Evolutionary conservation across 805 yeast genomes (phyloP).

Genomic region (Kluyveromyces lactis): DNA sequence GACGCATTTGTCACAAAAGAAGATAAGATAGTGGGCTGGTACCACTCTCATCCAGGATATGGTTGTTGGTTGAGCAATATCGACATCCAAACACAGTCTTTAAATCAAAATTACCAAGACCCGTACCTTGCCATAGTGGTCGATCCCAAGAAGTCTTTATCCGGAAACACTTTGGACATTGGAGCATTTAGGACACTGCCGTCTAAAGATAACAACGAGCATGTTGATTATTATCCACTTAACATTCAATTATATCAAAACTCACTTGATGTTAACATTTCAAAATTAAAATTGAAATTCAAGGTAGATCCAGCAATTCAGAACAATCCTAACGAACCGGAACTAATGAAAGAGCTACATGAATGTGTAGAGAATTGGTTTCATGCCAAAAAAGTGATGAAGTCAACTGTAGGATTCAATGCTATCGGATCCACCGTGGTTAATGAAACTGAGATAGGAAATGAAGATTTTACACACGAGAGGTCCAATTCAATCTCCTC

Average conservation of each 20-base stretch:
- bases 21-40: constrained; percentile 93
- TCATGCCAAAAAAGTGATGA: constrained; percentile 10
- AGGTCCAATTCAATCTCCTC: constrained; percentile 2
- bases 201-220: not conserved
- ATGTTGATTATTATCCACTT: constrained; percentile 4
- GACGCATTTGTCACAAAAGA: constrained; percentile 40
- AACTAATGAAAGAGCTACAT: constrained; percentile 12
- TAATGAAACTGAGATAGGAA: not conserved
- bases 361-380: constrained; percentile 22
- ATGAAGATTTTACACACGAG: not conserved
- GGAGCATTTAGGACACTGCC: constrained; percentile 78
- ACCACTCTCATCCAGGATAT: constrained; percentile 97
- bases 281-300: not conserved
- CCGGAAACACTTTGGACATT: constrained; percentile 63
- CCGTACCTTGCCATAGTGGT: constrained; percentile 85
- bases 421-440: not conserved
- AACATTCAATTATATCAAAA: not conserved
- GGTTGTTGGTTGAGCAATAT: constrained; percentile 95
- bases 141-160: constrained; percentile 65
- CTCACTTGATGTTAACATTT: not conserved
- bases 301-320: not conserved
- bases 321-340: constrained; percentile 5
- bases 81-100: constrained; percentile 80
- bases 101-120: constrained; percentile 84
- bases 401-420: constrained; percentile 2